phyloP scores from a whole-genome alignment of 768 basidiomycete genomes.

The Termitomyces sp. region DNA sequence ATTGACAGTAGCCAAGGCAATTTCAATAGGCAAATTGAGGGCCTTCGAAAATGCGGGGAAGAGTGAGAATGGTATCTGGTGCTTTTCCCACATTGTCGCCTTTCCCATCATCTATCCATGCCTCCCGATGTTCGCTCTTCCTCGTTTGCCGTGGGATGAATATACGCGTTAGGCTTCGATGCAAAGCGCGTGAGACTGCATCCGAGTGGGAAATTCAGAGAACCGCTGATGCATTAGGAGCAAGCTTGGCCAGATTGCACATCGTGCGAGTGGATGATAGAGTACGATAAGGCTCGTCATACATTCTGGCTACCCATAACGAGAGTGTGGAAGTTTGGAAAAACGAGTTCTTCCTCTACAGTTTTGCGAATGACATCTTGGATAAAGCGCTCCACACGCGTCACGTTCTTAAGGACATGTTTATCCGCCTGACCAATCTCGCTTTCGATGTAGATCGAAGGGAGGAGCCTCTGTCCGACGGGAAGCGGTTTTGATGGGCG shows the following conservation, averaged over 20 bases:
- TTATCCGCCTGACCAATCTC: slow-evolving; percentile 96
- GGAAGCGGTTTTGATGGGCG: slow-evolving; percentile 64
- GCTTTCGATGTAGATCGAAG: slow-evolving; percentile 87
- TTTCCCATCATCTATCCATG: neutral
- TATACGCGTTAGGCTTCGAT: neutral
- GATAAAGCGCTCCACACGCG: slow-evolving; percentile 91
- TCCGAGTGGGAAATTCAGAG: neutral
- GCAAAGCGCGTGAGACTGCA: neutral
- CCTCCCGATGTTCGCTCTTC: neutral
- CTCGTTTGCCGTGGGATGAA: neutral
- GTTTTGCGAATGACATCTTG: slow-evolving; percentile 94
- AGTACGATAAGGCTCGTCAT: slow-evolving; percentile 1
- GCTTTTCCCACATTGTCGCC: neutral
- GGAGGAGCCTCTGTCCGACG: slow-evolving; percentile 77
- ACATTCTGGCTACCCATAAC: slow-evolving; percentile 22
- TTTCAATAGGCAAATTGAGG: neutral
- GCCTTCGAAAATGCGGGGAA: neutral
- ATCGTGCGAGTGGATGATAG: neutral
- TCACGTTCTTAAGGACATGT: slow-evolving; percentile 93
- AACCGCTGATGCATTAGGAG: neutral
- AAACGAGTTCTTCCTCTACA: slow-evolving; percentile 92
- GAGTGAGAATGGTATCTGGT: neutral
- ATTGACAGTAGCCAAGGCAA: neutral
- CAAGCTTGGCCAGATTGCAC: neutral
- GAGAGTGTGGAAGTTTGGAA: slow-evolving; percentile 90